Evolutionary conservation across 805 yeast genomes (phyloP).

Genomic region (Metschnikowia noctiluminum): DNA sequence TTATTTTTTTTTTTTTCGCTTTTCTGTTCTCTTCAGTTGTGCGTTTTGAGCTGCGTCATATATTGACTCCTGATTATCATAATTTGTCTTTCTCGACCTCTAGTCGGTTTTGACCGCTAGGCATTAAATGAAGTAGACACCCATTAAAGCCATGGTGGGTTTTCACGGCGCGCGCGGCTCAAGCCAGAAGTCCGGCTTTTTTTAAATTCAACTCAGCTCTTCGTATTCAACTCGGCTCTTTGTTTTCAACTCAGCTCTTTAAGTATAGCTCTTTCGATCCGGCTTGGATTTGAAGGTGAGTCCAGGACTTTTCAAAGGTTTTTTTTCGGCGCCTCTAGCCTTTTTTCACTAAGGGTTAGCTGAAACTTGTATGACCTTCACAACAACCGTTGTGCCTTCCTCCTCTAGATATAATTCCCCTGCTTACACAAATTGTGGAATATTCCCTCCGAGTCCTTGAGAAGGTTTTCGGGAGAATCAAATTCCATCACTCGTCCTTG

Average conservation of each 20-base stretch:
- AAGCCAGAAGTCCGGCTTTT: neutral
- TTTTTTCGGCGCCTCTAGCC: no score
- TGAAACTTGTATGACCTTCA: no score
- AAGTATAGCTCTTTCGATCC: neutral
- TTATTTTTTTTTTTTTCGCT: no score
- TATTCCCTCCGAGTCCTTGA: constrained; percentile 38
- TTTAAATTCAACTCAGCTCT: neutral
- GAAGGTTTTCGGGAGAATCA: constrained; percentile 45
- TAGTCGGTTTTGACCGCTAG: neutral
- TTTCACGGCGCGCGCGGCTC: no score
- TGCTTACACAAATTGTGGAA: constrained; percentile 53
- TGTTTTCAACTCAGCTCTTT: neutral
- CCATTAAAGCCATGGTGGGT: no score
- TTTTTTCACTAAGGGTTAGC: no score
- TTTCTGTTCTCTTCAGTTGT: no score
- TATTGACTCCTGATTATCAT: no score
- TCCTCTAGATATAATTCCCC: constrained; percentile 27
- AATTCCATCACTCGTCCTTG: constrained; percentile 23
- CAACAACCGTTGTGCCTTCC: no score
- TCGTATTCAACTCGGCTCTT: neutral
- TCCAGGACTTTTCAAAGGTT: no score
- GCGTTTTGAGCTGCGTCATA: no score
- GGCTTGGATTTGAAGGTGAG: neutral
- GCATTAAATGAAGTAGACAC: no score
- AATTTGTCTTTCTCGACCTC: neutral